Base-by-base conservation (phyloP, 2,329 filamentous ascomycete species). In the Tolypocladium ovalisporum region DNA sequence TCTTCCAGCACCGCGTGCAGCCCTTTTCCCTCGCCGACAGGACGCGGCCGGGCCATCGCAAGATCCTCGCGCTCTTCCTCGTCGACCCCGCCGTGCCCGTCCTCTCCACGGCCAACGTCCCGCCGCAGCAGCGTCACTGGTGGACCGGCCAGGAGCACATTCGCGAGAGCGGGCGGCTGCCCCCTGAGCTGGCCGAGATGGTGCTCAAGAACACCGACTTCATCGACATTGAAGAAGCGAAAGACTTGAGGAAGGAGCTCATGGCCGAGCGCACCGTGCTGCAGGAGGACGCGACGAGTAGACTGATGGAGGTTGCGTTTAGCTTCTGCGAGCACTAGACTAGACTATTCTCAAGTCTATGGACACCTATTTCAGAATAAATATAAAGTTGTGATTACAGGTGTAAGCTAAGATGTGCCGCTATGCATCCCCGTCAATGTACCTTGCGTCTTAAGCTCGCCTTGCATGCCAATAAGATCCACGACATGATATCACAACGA, bases 51-150 rank as follows among this genome's bases (percentile, higher is more conserved):
- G 84, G 84, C 2, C 79, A 86, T 62, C 74, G 81, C 22, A 81
- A 82, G 64, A 80, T 86, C 53, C 68, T 87, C 3, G 81, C 79
- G 0, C 69, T 87, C 12, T 87, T 81, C 64, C 74, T 87, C 2
- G 77, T 87, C 2, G 82, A 87, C 63, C 84, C 84, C 0, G 63
- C 75, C 24, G 62, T 73, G 1, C 75, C 75, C 1, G 56, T 77
- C 68, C 67, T 75, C 57, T 73, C 71, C 1, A 77, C 75, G 12
- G 70, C 72, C 35, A 77, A 76, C 34, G 71, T 77, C n/a, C 73
- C 75, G 24, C 74, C 74, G 2, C 74, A 78, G 65, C 74, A 73
- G 62, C 61, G 59, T 19, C 57, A 69, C 39, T 77, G 75, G 75
- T 75, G 72, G 47, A 19, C 47, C 29, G 29, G 47, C 19, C 19